phyloP scores from a whole-genome alignment of 2,329 filamentous ascomycete genomes.

The Penicillium sp. region DNA sequence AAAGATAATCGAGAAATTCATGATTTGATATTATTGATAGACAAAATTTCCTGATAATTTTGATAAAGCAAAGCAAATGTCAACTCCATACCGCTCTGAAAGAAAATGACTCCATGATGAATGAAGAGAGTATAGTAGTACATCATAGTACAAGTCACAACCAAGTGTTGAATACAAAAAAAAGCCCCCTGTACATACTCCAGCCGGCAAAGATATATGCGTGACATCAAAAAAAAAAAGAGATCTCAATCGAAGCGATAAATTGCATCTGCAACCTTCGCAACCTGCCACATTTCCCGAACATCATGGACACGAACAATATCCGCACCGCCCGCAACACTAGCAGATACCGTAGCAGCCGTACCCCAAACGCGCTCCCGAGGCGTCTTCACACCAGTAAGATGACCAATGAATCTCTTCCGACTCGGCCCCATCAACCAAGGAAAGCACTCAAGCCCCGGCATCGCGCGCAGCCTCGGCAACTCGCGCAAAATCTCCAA shows the following conservation, averaged over 20 bases:
- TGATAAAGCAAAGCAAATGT: neutral
- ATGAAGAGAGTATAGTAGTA: conserved; percentile 20
- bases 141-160: conserved; percentile 9
- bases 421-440: conserved; percentile 89
- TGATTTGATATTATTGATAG: conserved; percentile 16
- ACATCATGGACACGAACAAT: conserved; percentile 92
- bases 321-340: conserved; percentile 83
- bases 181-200: neutral
- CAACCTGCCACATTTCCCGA: conserved; percentile 78
- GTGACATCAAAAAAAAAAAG: neutral
- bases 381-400: conserved; percentile 73
- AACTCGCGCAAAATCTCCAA: conserved; percentile 71
- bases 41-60: too few relatives aligned
- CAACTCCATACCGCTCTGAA: neutral
- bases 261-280: conserved; percentile 88
- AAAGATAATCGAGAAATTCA: conserved; percentile 25
- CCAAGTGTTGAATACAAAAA: conserved; percentile 27
- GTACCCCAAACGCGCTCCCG: conserved; percentile 78
- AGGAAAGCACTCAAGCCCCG: conserved; percentile 61
- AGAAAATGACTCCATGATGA: conserved; percentile 21
- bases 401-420: conserved; percentile 81
- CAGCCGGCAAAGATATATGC: neutral
- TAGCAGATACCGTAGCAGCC: conserved; percentile 80
- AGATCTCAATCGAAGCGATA: conserved; percentile 54
- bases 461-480: conserved; percentile 55